Percentiles rank a stretch among this genome's conserved stretches.
These are phyloP conservation scores for Didymella glomerata DNA, from an alignment of 2,329 filamentous ascomycete genomes.

Conservation along the genomic window DNA sequence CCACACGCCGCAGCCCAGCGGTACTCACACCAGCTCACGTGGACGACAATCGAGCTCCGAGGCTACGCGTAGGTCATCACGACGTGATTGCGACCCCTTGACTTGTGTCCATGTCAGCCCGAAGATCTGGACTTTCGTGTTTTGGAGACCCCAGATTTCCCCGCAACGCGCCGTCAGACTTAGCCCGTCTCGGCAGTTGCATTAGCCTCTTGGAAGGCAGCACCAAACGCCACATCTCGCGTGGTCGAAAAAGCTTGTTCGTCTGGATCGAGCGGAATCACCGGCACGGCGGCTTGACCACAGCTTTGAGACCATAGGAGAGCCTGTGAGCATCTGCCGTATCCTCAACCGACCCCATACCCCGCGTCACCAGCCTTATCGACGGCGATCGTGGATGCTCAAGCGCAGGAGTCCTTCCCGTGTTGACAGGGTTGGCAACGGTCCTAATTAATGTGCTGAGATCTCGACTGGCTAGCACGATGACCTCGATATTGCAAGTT, in stretches of 20 bases:
- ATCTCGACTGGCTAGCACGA: conserved; percentile 4
- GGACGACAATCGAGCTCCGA: conserved; percentile 16
- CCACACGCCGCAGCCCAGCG: not conserved
- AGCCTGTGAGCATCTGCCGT: conserved; percentile 14
- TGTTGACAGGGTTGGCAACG: conserved; percentile 2
- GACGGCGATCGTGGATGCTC: not conserved
- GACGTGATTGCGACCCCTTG: conserved; percentile 1
- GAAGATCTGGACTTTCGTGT: conserved; percentile 7
- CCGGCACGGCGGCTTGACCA: not conserved
- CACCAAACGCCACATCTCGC: conserved; percentile 4
- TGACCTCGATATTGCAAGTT: conserved; percentile 1
- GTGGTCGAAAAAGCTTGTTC: conserved; percentile 1
- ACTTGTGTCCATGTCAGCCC: not conserved
- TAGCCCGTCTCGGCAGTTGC: conserved; percentile 16
- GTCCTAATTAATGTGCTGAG: not conserved
- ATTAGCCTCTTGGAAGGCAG: conserved; percentile 12
- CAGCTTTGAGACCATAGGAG: not conserved
- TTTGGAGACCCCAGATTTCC: conserved; percentile 13
- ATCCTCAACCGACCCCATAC: conserved; percentile 9
- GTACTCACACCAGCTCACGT: not conserved
- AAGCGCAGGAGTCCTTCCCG: not conserved
- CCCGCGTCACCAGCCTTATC: conserved; percentile 9
- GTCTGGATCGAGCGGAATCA: conserved; percentile 8
- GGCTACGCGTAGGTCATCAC: not conserved
- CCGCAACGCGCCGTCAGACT: conserved; percentile 5